phyloP scores from a whole-genome alignment of 2,329 filamentous ascomycete species.

The Botrytis porri region DNA sequence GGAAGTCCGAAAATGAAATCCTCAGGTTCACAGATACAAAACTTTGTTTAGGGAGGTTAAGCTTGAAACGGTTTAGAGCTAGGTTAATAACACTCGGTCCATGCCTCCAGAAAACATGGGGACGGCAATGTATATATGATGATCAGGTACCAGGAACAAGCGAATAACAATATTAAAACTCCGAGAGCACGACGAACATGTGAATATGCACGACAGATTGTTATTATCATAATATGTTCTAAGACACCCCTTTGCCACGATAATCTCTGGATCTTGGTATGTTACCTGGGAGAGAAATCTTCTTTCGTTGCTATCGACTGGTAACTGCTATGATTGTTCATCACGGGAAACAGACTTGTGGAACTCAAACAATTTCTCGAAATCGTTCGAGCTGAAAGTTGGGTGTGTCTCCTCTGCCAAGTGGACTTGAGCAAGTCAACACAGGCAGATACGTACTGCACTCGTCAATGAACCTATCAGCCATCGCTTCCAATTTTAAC shows the following conservation, averaged over 20 bases:
- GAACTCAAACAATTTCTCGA: neutral
- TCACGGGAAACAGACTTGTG: neutral
- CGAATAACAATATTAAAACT: neutral
- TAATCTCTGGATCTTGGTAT: neutral
- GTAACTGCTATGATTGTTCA: too few species aligned
- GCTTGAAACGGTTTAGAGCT: neutral
- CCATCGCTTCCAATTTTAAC: neutral
- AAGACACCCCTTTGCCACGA: neutral
- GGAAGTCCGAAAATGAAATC: neutral
- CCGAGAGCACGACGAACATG: neutral
- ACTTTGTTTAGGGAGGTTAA: neutral
- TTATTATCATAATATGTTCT: neutral
- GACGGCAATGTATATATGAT: neutral
- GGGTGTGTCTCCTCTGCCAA: neutral
- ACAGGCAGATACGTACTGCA: neutral
- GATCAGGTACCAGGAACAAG: slow-evolving; percentile 5
- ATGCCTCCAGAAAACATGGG: neutral
- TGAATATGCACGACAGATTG: neutral
- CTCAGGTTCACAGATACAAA: neutral
- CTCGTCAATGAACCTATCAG: neutral
- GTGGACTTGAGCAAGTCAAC: neutral
- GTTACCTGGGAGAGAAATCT: neutral
- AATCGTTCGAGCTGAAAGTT: neutral
- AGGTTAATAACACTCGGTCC: neutral
- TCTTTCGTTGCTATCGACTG: neutral